Evolutionary conservation across 345 rosid species (phyloP), one percentile per base, ranked within the genome.

Genomic region (Hypericum perforatum): DNA sequence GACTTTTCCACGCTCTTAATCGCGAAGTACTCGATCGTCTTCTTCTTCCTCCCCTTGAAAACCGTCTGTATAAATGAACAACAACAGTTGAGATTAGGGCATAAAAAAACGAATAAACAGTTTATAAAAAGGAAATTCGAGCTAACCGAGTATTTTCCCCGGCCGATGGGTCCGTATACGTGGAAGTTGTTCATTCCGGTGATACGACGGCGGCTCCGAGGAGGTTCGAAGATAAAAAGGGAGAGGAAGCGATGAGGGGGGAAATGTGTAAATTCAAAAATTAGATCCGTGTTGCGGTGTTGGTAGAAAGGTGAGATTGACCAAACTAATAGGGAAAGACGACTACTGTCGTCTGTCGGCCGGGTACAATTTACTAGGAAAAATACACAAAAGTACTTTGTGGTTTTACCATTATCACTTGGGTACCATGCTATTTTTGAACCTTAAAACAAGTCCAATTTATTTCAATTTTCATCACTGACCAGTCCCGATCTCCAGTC

Each of bases 21-120:
- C 0, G 98, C 96, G 41, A 81, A 92, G 68, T 92, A 88, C 80
- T 88, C 96, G 59, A 92, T 92, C 49, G 94, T 76, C 79, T 83
- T 85, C 95, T 87, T 92, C 95, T 82, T 88, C 74, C 98, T 78
- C 52, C 98, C 98, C 68, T 88, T 88, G 61, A 88, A 88, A 51
- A 92, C 98, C 47, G 82, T 78, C 98, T 10, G 43, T 12, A 13
- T 44, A 43, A 43, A 43, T 45, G 16, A 57, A 53, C 51, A 48
- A 6, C 0, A 54, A 16, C 7, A 11, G 56, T 42, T 41, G 16
- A 14, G 40, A 38, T 45, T 8, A 32, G 29, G 22, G 22, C 16
- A 14, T 8, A 46, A 46, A 13, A 45, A 8, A 13, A 4, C 29
- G 22, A 13, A 46, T 1, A 14, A 11, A 46, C 8, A 14, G 2